A percentile compares a stretch with the other conserved stretches of the same genome.
Conservation (phyloP, 2,329 filamentous ascomycete genomes). For the Incumbomyces delicatus region DNA sequence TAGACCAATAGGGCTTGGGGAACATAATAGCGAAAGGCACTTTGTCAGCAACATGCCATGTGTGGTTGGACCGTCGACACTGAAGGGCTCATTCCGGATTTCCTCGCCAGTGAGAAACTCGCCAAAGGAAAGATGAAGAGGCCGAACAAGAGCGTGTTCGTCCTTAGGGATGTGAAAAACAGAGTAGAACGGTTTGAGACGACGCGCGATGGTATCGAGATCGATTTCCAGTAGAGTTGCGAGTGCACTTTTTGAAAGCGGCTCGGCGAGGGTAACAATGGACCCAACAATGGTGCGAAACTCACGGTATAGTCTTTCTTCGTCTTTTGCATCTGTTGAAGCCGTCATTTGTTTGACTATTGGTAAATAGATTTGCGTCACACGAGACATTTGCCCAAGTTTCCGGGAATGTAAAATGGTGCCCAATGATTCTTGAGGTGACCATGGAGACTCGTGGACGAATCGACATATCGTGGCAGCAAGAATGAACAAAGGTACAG, state of each 20-base stretch:
- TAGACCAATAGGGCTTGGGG: slow-evolving; percentile 1
- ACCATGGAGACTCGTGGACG: slow-evolving; percentile 14
- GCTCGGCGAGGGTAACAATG: slow-evolving; percentile 8
- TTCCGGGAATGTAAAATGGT: slow-evolving; percentile 7
- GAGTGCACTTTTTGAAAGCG: slow-evolving; percentile 5
- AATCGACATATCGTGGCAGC: slow-evolving; percentile 23
- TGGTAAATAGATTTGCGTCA: slow-evolving; percentile 9
- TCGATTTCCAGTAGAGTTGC: slow-evolving; percentile 4
- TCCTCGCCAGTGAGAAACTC: slow-evolving; percentile 10
- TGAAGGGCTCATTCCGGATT: slow-evolving; percentile 6
- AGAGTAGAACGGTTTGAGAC: slow-evolving; percentile 4
- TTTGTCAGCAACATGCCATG: slow-evolving; percentile 7
- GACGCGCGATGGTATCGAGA: background rate
- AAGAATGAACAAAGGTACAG: slow-evolving; percentile 6
- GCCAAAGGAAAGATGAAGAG: slow-evolving; percentile 12
- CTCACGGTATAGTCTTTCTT: slow-evolving; percentile 9
- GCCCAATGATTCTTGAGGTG: slow-evolving; percentile 1
- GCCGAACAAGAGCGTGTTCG: background rate
- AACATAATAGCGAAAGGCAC: slow-evolving; percentile 7
- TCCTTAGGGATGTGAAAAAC: slow-evolving; percentile 3
- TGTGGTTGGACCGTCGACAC: slow-evolving; percentile 3
- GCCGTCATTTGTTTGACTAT: slow-evolving; percentile 3
- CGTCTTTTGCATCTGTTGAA: background rate
- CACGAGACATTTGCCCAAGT: slow-evolving; percentile 1
- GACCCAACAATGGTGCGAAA: slow-evolving; percentile 9